phyloP scores from a whole-genome alignment of 2,329 filamentous ascomycete genomes.

The Aspergillus uvarum region DNA sequence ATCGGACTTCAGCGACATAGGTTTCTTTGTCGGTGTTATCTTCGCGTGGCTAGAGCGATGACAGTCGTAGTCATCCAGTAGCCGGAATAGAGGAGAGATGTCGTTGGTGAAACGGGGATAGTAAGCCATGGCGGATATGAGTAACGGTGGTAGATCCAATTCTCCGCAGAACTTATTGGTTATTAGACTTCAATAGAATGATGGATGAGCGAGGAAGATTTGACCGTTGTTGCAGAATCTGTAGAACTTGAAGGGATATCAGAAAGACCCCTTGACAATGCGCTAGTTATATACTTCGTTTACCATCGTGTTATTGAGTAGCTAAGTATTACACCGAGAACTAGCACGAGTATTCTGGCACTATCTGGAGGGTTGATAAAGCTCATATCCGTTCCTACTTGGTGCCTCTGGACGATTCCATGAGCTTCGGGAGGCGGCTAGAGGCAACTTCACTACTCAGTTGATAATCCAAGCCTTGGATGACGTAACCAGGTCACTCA shows the following conservation, averaged over 20 bases:
- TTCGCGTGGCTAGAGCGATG: constrained; percentile 28
- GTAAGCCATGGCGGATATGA: constrained; percentile 36
- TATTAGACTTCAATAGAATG: background rate
- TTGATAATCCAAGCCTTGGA: too few relatives aligned
- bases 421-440: background rate
- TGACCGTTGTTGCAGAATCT: background rate
- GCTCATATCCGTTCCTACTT: background rate
- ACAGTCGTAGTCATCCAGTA: constrained; percentile 44
- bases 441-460: background rate
- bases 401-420: constrained; percentile 15
- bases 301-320: background rate
- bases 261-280: background rate
- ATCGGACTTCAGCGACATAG: constrained; percentile 46
- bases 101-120: constrained; percentile 38
- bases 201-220: background rate
- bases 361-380: background rate
- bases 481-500: too few relatives aligned
- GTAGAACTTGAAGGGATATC: constrained; percentile 8
- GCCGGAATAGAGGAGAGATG: constrained; percentile 43
- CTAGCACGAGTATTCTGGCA: constrained; percentile 9
- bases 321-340: background rate
- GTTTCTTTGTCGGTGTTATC: constrained; percentile 1
- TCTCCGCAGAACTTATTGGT: too few relatives aligned
- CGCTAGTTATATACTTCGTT: constrained; percentile 17
- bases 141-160: background rate